Percentiles rank a stretch among this genome's conserved stretches.
These are phyloP conservation scores for Nicotiana paniculata DNA, from an alignment of 257 asterid genomes.

Conservation along the genomic window DNA sequence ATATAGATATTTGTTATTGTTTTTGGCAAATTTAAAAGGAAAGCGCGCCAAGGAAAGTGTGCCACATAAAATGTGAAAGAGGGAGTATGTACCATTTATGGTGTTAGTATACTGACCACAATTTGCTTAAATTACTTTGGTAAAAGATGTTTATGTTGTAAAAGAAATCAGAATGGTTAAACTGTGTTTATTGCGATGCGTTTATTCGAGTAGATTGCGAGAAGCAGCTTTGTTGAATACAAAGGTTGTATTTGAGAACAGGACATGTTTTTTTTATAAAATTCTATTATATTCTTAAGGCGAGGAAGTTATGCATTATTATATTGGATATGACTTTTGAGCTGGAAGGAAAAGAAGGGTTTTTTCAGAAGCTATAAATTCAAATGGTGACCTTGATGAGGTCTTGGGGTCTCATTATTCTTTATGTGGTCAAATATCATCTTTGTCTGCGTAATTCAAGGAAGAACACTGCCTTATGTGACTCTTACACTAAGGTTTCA, in stretches of 20 bases:
- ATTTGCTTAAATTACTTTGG: background rate
- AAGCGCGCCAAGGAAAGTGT: too few species aligned
- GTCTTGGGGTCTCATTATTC: background rate
- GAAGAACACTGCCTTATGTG: background rate
- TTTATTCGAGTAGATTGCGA: background rate
- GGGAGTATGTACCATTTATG: background rate
- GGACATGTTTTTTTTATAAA: background rate
- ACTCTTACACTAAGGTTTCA: background rate
- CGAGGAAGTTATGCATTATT: background rate
- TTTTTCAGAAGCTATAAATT: background rate
- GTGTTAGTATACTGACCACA: background rate
- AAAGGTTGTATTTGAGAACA: background rate
- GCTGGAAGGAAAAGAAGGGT: background rate
- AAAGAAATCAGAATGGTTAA: background rate
- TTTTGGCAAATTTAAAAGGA: too few species aligned
- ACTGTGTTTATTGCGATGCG: background rate
- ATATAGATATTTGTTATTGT: too few species aligned
- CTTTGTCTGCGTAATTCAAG: background rate
- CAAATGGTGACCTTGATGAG: background rate
- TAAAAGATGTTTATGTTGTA: background rate
- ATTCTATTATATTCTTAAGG: background rate
- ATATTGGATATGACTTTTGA: background rate
- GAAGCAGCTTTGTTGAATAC: background rate
- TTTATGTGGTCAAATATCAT: background rate
- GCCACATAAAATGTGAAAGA: too few species aligned